phyloP scores from a whole-genome alignment of 179 eudicot species.

The Dionaea muscipula region DNA sequence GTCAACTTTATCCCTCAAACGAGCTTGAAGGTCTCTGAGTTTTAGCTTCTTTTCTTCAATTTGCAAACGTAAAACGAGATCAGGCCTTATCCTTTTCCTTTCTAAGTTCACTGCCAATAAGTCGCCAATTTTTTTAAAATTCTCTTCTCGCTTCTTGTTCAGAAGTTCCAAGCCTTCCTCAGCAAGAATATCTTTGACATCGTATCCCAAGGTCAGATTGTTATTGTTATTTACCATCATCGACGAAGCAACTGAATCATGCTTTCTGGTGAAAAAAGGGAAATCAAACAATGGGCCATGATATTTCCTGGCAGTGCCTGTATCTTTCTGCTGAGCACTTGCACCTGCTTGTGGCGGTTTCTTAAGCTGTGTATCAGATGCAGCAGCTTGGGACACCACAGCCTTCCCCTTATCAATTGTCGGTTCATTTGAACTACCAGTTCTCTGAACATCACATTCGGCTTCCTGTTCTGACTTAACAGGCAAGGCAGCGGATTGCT shows the following conservation, averaged over 20 bases:
- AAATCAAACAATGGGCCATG: constrained; percentile 95
- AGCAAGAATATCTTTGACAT: constrained; percentile 67
- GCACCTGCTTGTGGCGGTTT: constrained; percentile 42
- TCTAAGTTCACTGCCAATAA: constrained; percentile 74
- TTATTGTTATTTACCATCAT: constrained; percentile 42
- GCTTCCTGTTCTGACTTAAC: constrained; percentile 52
- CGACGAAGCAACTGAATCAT: constrained; percentile 62
- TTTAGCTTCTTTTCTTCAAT: constrained; percentile 88
- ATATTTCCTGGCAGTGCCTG: constrained; percentile 55
- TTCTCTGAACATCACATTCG: constrained; percentile 38
- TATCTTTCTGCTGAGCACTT: constrained; percentile 51
- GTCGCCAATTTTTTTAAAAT: constrained; percentile 60
- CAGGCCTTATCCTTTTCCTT: constrained; percentile 90
- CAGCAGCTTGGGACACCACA: constrained; percentile 32
- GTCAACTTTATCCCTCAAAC: constrained; percentile 79
- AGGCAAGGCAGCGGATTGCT: constrained; percentile 25
- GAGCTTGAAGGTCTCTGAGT: constrained; percentile 67
- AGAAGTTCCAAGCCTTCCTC: constrained; percentile 62
- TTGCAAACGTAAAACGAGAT: constrained; percentile 68
- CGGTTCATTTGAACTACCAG: constrained; percentile 28
- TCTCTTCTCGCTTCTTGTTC: constrained; percentile 57
- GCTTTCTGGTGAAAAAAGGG: constrained; percentile 76
- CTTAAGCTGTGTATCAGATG: constrained; percentile 49
- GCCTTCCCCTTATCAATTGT: constrained; percentile 58
- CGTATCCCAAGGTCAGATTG: constrained; percentile 68